A percentile compares a stretch with the other conserved stretches of the same genome.
Evolutionary conservation across 345 rosid species (phyloP).

Genomic region (Gossypium sturtianum): DNA sequence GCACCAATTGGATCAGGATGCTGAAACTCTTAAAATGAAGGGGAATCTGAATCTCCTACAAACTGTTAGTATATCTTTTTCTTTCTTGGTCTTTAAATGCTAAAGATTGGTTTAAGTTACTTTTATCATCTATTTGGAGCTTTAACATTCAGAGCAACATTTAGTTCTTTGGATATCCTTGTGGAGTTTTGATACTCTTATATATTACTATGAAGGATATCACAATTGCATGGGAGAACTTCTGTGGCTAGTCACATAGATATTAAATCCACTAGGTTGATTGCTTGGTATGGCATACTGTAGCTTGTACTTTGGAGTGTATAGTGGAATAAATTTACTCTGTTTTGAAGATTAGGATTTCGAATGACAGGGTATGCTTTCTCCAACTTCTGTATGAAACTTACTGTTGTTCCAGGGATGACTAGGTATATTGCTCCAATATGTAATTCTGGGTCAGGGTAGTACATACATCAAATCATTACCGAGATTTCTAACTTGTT

Average conservation of each 20-base stretch:
- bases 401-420: neutral
- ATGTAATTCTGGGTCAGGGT: neutral
- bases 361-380: neutral
- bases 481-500: neutral
- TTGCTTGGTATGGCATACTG: neutral
- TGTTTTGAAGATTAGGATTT: constrained; percentile 2
- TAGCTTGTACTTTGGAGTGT: neutral
- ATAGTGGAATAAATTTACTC: neutral
- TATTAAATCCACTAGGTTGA: neutral
- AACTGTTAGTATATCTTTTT: constrained; percentile 40
- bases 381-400: neutral
- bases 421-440: neutral
- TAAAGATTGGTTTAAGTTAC: neutral
- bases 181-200: neutral
- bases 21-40: constrained; percentile 72
- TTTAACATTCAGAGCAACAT: neutral
- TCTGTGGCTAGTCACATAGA: neutral
- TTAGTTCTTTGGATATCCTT: neutral
- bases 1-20: constrained; percentile 70
- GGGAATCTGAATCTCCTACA: constrained; percentile 63
- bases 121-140: neutral
- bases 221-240: neutral
- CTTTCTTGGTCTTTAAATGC: neutral
- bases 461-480: neutral
- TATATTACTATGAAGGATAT: neutral